Evolutionary conservation across 768 basidiomycete species (phyloP).

Genomic region (Serpula lacrymans): DNA sequence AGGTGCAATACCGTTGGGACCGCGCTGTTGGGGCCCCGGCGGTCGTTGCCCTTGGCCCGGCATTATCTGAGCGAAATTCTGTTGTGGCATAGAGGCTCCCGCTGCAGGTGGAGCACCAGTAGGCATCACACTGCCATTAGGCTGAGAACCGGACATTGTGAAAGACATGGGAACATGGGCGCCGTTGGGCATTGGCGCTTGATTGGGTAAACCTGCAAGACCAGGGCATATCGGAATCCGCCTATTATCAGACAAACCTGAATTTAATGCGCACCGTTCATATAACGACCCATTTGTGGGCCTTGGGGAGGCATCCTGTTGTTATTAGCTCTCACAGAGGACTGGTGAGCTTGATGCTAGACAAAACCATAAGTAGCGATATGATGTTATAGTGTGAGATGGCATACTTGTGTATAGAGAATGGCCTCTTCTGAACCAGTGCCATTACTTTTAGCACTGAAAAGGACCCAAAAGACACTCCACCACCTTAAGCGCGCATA

Average conservation of each 20-base stretch:
- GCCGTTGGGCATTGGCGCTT: constrained; percentile 25
- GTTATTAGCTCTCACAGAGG: constrained; percentile 26
- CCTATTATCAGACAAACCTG: constrained; percentile 10
- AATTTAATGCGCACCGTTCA: constrained; percentile 31
- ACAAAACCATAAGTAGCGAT: not conserved
- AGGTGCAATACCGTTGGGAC: constrained; percentile 42
- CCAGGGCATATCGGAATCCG: constrained; percentile 30
- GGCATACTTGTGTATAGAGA: constrained; percentile 64
- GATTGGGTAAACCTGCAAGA: constrained; percentile 20
- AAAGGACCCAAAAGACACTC: constrained; percentile 87
- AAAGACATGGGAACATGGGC: constrained; percentile 17
- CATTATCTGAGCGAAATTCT: constrained; percentile 31
- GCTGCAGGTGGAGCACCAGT: constrained; percentile 20
- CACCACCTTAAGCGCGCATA: constrained; percentile 59
- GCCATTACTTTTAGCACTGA: constrained; percentile 73
- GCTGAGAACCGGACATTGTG: constrained; percentile 29
- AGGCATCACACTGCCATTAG: constrained; percentile 42
- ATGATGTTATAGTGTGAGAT: not conserved
- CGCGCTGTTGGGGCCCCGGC: constrained; percentile 36
- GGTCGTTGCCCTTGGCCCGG: constrained; percentile 32
- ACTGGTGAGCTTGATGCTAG: constrained; percentile 36
- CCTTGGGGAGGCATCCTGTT: constrained; percentile 22
- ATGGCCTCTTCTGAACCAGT: constrained; percentile 67
- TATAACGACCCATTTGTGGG: constrained; percentile 23
- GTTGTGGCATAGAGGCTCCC: constrained; percentile 27